Evolutionary conservation across 2,329 filamentous ascomycete genomes (phyloP), one percentile per base, ranked within the genome.

Genomic region (Penicillium sp.): DNA sequence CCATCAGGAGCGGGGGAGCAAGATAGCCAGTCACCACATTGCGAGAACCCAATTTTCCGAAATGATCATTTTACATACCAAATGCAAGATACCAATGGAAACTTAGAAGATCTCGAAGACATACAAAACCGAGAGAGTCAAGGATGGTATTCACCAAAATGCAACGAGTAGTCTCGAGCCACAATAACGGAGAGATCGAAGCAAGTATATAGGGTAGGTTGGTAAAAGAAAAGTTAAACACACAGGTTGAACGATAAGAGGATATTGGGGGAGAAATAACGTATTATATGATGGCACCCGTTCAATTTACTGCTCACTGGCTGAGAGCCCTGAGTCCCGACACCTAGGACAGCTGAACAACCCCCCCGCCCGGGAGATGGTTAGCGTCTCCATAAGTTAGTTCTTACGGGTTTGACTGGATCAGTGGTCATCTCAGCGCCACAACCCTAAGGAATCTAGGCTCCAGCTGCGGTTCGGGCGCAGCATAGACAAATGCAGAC

Each of bases 261-360:
- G 54, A 33, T 58, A 61, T 61, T 55, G 47, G 55, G 41, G 56
- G 54, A 47, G 19, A 9, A 46, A 54, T 31, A 33, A 36, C 18
- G 40, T 55, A 57, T 65, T 66, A 64, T 65, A 66, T 46, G 43
- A 46, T 18, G 14, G n/a, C 43, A 27, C 7, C 24, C 22, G n/a
- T 16, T 43, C 16, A 31, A 37, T 43, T 9, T 16, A 37, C 35
- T 33, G 14, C 14, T n/a, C 11, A 9, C 31, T 27, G 24, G 35
- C 35, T 36, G 40, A 13, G 33, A 56, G 31, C 14, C 43, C 43
- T 24, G n/a, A 46, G 31, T 16, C 43, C 43, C 43, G n/a, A 46
- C 22, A 46, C 14, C 31, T 31, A 24, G 43, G 27, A 60, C 53
- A 57, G 61, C 64, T 59, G 56, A 54, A 58, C 41, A 57, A 49